phyloP scores from a whole-genome alignment of 768 basidiomycete species.

The Russula ochroleuca region DNA sequence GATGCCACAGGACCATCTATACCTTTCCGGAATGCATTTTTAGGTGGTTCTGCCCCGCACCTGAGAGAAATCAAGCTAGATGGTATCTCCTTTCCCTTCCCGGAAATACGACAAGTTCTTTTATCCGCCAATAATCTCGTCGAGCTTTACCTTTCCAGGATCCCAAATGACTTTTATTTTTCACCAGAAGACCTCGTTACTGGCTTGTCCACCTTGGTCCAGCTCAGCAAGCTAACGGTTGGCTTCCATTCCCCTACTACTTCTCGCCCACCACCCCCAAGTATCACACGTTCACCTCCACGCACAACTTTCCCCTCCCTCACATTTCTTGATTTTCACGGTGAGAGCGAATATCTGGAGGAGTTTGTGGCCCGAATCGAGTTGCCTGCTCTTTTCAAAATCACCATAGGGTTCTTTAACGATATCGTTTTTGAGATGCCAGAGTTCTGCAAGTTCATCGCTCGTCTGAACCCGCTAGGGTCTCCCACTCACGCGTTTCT shows the following conservation, averaged over 20 bases:
- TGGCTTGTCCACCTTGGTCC: too few species aligned
- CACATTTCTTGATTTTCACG: neutral
- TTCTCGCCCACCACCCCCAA: neutral
- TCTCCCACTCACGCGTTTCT: neutral
- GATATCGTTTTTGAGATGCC: neutral
- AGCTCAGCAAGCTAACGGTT: too few species aligned
- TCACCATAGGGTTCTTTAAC: neutral
- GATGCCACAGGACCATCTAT: slow-evolving; percentile 36
- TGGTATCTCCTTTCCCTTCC: neutral
- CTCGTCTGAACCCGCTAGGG: neutral
- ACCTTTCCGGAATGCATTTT: neutral
- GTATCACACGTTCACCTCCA: too few species aligned
- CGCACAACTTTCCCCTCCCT: neutral
- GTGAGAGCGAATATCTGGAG: slow-evolving; percentile 11
- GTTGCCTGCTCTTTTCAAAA: neutral
- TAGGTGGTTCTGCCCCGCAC: slow-evolving; percentile 8
- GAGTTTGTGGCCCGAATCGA: neutral
- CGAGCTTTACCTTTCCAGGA: too few species aligned
- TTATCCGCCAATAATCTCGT: too few species aligned
- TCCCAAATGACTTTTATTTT: too few species aligned
- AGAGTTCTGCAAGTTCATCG: neutral
- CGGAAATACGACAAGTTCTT: neutral
- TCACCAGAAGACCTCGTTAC: too few species aligned
- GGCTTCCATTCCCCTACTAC: neutral
- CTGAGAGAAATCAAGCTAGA: neutral